Evolutionary conservation across 2,329 filamentous ascomycete species (phyloP), one percentile per base, ranked within the genome.

Genomic region (Claviceps fusiformis): DNA sequence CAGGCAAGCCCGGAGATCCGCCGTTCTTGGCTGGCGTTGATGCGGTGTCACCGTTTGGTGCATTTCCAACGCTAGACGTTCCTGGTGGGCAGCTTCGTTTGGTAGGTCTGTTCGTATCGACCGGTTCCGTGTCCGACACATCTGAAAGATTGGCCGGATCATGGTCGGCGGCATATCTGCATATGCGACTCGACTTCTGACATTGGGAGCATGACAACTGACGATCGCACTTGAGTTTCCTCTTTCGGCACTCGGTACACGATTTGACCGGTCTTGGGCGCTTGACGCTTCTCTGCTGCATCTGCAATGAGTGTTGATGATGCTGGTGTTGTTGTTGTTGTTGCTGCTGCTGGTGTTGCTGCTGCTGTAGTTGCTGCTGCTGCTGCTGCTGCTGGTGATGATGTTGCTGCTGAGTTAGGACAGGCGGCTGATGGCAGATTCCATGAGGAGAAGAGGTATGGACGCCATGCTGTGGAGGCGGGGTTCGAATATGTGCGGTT

Each of bases 181-280:
- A 81, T 44, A 66, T 62, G 41, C 78, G 75, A 59, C 72, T 74
- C n/a, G 77, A 77, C 63, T 78, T 80, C 52, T 78, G 75, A 62
- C 79, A 82, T 63, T 81, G 78, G 6, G 76, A 76, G 61, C 79
- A 82, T 4, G 78, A 77, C 47, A 72, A 70, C n/a, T 73, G 69
- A 48, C 79, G 73, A 63, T 82, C 78, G 65, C 79, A 82, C 56
- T 73, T 72, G 5, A 80, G 67, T 63, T 80, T 82, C 61, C 79
- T 73, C 63, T 80, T 80, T 54, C 79, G 72, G 61, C 79, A 80
- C 60, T 78, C 75, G 56, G 75, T 75, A 62, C 77, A 80, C 3
- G 76, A 79, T 62, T 80, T 80, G 58, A 79, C 77, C 3, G 77
- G 77, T 8, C 77, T 68, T 2, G 76, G 75, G 37, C 77, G 70